Base-by-base conservation (phyloP, 2,329 filamentous ascomycete genomes). In the Trichophyton simii region DNA sequence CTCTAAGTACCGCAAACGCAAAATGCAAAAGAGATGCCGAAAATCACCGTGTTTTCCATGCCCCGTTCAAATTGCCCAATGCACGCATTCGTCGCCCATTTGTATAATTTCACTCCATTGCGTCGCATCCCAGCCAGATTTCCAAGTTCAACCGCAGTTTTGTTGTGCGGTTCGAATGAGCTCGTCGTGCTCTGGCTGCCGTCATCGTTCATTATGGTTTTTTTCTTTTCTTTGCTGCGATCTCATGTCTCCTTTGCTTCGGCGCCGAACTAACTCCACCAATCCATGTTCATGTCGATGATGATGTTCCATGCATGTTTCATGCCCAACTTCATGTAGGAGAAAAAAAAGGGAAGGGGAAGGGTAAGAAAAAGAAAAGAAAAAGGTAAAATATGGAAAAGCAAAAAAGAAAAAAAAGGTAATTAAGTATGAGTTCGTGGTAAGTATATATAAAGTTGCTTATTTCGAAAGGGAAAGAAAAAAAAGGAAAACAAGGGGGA, bases 261-360 rank as follows among this genome's bases (percentile, higher is more conserved):
- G 50, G 50, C 22, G 50, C 50, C 50, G 22, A 54, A 54, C 50
- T 25, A 34, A 54, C 50, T 28, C 22, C 50, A 7, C 50, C 50
- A 18, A 54, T 34, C 50, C 28, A 54, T 54, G 50, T 54, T 54
- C 50, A 31, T 54, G 22, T 54, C 31, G 31, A 38, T 41, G 31
- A 20, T 28, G 31, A 20, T 28, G 46, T 60, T 44, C 41, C 58
- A 60, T 60, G 48, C 44, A 60, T 28, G n/a, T 28, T 41, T 54
- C 52, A 38, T 54, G 52, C 18, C 22, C 31, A 34, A 60, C 18
- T 34, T 50, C 34, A 38, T 11, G 34, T 38, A 36, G 48, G 36
- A 55, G 20, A 52, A 15, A 18, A 52, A 60, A 36, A 31, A 60
- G 36, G 22, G 34, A 52, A 52, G 34, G 31, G 28, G 6, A 42